Conservation (phyloP, 305 asterid species). For the Solanum chacoense region DNA sequence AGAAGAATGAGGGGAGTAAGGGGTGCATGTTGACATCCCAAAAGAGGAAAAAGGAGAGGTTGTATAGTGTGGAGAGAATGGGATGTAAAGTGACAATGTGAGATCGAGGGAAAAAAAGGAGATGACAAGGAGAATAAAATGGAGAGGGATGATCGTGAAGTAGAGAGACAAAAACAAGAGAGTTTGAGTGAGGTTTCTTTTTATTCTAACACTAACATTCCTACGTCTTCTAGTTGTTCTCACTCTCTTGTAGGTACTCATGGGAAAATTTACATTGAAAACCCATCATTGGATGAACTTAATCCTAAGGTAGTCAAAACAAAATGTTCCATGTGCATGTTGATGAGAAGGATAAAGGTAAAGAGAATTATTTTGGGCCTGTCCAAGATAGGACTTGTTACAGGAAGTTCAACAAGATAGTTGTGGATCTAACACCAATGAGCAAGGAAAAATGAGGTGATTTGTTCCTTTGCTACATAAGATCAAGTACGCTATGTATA, state of each 20-base stretch:
- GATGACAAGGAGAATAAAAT: background rate
- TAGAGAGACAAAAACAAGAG: background rate
- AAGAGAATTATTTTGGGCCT: background rate
- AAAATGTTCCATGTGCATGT: background rate
- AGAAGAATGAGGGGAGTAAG: background rate
- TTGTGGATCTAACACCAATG: background rate
- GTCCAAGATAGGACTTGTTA: background rate
- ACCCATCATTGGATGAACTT: background rate
- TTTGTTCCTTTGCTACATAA: background rate
- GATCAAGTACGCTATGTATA: background rate
- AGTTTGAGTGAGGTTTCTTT: background rate
- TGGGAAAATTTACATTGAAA: background rate
- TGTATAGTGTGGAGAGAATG: background rate
- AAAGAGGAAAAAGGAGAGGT: background rate
- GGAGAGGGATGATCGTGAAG: background rate
- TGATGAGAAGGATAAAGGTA: background rate
- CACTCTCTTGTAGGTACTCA: background rate
- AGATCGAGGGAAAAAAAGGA: background rate
- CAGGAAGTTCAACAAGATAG: background rate
- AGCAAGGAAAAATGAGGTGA: background rate
- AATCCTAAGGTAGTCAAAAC: background rate
- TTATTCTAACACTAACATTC: background rate
- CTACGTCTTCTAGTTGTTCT: background rate
- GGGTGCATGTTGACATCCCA: background rate
- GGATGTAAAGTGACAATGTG: background rate